Conservation (phyloP, 352 stramenopile genomes). For the Phytophthora syringae region DNA sequence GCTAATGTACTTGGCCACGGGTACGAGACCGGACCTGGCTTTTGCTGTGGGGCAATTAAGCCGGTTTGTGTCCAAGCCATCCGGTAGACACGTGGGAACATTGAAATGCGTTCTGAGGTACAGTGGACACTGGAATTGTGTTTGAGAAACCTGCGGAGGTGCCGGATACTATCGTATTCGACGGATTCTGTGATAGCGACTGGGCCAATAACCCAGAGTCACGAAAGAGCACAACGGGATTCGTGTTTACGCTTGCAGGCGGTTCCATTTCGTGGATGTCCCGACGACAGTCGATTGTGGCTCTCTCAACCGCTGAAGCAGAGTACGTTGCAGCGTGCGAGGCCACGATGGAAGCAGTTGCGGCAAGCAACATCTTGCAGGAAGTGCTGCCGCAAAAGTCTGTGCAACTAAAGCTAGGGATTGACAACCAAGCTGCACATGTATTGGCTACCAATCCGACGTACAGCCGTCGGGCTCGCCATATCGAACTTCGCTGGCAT, state of each 20-base stretch:
- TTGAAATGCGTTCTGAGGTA: constrained; percentile 1
- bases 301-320: constrained; percentile 19
- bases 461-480: no score
- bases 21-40: constrained; percentile 27
- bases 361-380: constrained; percentile 4
- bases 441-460: constrained; percentile 5
- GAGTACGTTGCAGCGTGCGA: constrained; percentile 31
- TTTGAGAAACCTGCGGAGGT: neutral
- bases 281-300: constrained; percentile 23
- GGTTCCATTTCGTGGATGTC: constrained; percentile 13
- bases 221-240: constrained; percentile 10
- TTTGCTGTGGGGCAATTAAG: constrained; percentile 34
- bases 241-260: constrained; percentile 6
- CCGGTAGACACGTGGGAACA: constrained; percentile 1
- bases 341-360: constrained; percentile 11
- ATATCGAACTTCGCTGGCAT: no score
- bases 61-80: constrained; percentile 15
- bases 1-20: constrained; percentile 41
- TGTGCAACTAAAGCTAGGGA: constrained; percentile 1
- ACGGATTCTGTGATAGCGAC: constrained; percentile 15
- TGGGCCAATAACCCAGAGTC: constrained; percentile 18
- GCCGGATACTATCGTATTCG: neutral
- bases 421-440: constrained; percentile 26
- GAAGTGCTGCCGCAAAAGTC: constrained; percentile 1
- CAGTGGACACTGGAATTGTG: neutral